Base-by-base conservation (phyloP, 2,329 filamentous ascomycete genomes). In the Cladophialophora psammophila region DNA sequence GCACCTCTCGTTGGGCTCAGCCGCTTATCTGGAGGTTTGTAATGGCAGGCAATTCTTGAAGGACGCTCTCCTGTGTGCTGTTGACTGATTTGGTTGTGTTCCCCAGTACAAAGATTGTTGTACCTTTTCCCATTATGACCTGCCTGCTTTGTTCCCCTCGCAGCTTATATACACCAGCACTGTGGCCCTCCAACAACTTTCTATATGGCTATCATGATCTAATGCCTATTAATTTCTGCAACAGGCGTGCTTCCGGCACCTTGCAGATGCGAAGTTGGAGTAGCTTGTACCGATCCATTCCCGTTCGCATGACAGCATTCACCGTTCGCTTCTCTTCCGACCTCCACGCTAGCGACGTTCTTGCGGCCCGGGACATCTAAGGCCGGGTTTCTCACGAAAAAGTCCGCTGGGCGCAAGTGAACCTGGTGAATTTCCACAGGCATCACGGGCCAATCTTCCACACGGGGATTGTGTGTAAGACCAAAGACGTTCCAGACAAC, bases 381-480 rank as follows among this genome's bases (percentile, higher is more conserved):
- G 4, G 81, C 80, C 0, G 84, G 84, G 58, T 86, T 86, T 20
- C 74, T 77, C 4, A 78, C 79, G 68, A 86, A 86, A 77, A 86
- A 86, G 70, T 86, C 83, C 12, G 80, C 78, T 0, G 84, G 84
- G 36, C 81, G 79, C 57, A 85, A 75, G 32, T 81, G 77, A 5
- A 85, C 69, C 70, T 80, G 77, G 67, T 83, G 80, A 40, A 81
- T 81, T 69, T 85, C 83, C 3, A 78, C 76, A 0, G 83, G 83
- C 80, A 75, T 76, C 38, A 85, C 81, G 1, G 82, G 82, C 80
- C 80, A 85, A 65, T 84, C 83, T 69, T 84, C 83, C 4, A 80
- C 76, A 3, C 83, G 73, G 8, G 83, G 83, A 63, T 84, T 85
- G 69, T 85, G 83, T 26, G 82, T 85, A 55, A 84, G 70, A 0